Conservation (phyloP, 2,329 filamentous ascomycete species). For the Bipolaris oryzae region DNA sequence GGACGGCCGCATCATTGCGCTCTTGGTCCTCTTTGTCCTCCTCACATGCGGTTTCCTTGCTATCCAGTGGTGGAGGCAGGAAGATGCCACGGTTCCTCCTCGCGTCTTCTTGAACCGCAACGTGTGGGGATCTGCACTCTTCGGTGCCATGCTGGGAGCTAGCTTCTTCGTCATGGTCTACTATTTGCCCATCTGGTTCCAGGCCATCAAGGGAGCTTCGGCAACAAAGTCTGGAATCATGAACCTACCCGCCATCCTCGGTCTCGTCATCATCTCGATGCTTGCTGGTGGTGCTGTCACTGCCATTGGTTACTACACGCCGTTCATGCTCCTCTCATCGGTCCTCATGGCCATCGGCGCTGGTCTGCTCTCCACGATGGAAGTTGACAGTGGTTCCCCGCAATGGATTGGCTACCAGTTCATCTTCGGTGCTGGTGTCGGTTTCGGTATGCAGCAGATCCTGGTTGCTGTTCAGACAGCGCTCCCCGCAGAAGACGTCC, state of each 20-base stretch:
- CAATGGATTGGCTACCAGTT: slow-evolving; percentile 51
- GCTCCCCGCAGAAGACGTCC: slow-evolving; percentile 51
- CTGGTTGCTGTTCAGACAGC: slow-evolving; percentile 55
- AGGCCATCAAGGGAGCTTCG: slow-evolving; percentile 55
- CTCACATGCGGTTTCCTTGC: slow-evolving; percentile 50
- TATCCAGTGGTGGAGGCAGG: slow-evolving; percentile 53
- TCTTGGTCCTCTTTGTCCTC: slow-evolving; percentile 55
- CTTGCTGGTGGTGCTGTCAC: slow-evolving; percentile 49
- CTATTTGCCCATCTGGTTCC: slow-evolving; percentile 57
- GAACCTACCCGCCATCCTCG: slow-evolving; percentile 56
- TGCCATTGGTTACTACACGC: slow-evolving; percentile 56
- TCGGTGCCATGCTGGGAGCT: slow-evolving; percentile 51
- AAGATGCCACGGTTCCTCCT: slow-evolving; percentile 55
- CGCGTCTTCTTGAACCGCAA: slow-evolving; percentile 55
- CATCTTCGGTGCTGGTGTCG: slow-evolving; percentile 52
- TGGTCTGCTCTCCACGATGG: slow-evolving; percentile 54
- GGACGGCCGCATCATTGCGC: slow-evolving; percentile 53
- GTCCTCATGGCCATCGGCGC: slow-evolving; percentile 55
- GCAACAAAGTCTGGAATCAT: slow-evolving; percentile 57
- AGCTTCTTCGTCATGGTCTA: slow-evolving; percentile 54
- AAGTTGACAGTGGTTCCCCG: slow-evolving; percentile 44
- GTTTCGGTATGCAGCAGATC: slow-evolving; percentile 57
- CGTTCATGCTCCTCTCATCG: slow-evolving; percentile 53
- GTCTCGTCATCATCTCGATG: slow-evolving; percentile 53
- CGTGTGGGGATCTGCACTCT: slow-evolving; percentile 51